Evolutionary conservation across 2,329 filamentous ascomycete genomes (phyloP).

Genomic region (Pseudocercospora fijiensis): DNA sequence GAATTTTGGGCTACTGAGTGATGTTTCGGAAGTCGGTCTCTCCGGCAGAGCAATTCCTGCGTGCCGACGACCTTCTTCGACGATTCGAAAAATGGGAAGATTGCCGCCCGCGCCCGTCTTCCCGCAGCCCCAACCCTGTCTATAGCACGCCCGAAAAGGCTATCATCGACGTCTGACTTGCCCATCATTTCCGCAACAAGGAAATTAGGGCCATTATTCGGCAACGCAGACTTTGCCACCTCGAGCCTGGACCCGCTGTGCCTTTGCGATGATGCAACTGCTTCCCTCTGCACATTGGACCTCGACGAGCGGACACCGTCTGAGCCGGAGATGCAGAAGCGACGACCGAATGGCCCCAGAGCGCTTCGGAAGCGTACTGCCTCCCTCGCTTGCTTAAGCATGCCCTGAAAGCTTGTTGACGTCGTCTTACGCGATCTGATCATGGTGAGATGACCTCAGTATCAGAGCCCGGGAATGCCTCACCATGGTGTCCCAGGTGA

Average conservation of each 20-base stretch:
- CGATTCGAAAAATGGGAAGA: constrained; percentile 11
- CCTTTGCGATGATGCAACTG: constrained; percentile 1
- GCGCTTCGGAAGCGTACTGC: constrained; percentile 22
- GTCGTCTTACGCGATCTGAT: background rate
- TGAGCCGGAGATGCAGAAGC: background rate
- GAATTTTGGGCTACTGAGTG: background rate
- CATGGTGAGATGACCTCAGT: constrained; percentile 5
- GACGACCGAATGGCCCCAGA: background rate
- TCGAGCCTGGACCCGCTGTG: background rate
- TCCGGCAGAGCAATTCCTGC: background rate
- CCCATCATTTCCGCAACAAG: constrained; percentile 5
- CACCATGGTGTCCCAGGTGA: constrained; percentile 25
- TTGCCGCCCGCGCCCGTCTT: background rate
- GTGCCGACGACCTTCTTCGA: no score
- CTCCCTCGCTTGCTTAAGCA: constrained; percentile 29
- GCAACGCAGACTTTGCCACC: constrained; percentile 3
- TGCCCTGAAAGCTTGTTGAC: constrained; percentile 16
- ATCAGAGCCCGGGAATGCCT: background rate
- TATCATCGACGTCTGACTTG: constrained; percentile 21
- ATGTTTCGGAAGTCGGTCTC: background rate
- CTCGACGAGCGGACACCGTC: background rate
- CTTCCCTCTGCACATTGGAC: constrained; percentile 2
- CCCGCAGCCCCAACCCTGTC: constrained; percentile 13
- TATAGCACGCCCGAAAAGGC: constrained; percentile 17
- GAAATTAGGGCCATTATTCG: background rate